Evolutionary conservation across 495 filamentous ascomycete species (phyloP).

Genomic region (Penicillium longicatenatum): DNA sequence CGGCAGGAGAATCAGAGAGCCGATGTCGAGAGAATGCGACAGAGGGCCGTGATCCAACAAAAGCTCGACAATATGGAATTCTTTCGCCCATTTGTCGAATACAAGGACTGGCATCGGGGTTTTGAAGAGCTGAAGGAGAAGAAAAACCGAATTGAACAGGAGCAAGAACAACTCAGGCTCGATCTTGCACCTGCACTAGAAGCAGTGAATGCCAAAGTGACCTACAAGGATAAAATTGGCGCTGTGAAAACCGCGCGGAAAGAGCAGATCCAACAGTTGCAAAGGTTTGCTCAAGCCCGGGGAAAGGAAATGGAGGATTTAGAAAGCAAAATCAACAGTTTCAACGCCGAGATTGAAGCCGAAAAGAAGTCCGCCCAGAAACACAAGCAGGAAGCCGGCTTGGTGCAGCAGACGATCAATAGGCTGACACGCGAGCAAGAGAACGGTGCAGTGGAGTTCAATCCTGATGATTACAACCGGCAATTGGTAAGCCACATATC

Average conservation of each 20-base stretch:
- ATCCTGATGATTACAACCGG: slow-evolving; percentile 56
- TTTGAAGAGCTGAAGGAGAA: slow-evolving; percentile 48
- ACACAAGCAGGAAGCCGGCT: slow-evolving; percentile 52
- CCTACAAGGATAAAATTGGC: slow-evolving; percentile 54
- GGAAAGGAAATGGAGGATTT: slow-evolving; percentile 50
- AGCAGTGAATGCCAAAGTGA: slow-evolving; percentile 65
- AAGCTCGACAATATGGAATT: slow-evolving; percentile 68
- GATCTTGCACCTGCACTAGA: slow-evolving; percentile 68
- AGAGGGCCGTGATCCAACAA: slow-evolving; percentile 67
- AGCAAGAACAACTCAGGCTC: slow-evolving; percentile 57
- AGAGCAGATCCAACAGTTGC: slow-evolving; percentile 50
- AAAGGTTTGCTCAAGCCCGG: slow-evolving; percentile 53
- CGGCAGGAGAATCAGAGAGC: slow-evolving; percentile 77
- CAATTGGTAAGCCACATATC: slow-evolving; percentile 36
- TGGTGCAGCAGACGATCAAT: slow-evolving; percentile 44
- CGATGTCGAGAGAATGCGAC: slow-evolving; percentile 80
- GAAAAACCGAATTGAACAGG: slow-evolving; percentile 46
- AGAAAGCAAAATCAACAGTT: slow-evolving; percentile 53
- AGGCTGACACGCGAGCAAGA: slow-evolving; percentile 49
- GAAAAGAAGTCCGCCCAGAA: slow-evolving; percentile 55
- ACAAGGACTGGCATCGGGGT: slow-evolving; percentile 41
- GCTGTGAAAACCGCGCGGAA: slow-evolving; percentile 54
- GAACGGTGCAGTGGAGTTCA: slow-evolving; percentile 53
- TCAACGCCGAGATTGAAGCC: slow-evolving; percentile 56
- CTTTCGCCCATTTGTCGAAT: slow-evolving; percentile 65